These are phyloP conservation scores for Grammothele lineata DNA, from an alignment of 768 basidiomycete species.

Conservation along the genomic window DNA sequence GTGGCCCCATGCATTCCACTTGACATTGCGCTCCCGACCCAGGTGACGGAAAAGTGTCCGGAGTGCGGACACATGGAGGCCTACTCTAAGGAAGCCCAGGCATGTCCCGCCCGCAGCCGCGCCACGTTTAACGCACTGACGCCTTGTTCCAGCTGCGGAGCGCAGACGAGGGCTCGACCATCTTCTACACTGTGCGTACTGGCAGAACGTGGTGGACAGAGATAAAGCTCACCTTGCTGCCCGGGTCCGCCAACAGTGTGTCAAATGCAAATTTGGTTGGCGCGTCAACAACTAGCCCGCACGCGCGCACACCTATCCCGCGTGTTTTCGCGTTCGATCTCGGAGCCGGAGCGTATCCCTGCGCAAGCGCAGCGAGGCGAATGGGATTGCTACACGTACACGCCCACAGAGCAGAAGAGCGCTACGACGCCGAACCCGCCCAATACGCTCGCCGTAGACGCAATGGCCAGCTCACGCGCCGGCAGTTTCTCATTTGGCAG, in stretches of 20 bases:
- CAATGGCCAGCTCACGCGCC: slow-evolving; percentile 64
- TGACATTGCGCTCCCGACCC: background rate
- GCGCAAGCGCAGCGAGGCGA: background rate
- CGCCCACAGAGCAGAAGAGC: slow-evolving; percentile 81
- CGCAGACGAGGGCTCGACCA: slow-evolving; percentile 92
- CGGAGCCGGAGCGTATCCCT: background rate
- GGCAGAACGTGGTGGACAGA: background rate
- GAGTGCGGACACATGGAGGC: slow-evolving; percentile 81
- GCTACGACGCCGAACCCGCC: slow-evolving; percentile 89
- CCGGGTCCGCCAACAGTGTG: slow-evolving; percentile 46
- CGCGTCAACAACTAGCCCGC: slow-evolving; percentile 66
- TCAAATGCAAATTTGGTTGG: slow-evolving; percentile 75
- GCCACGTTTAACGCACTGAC: too few relatives aligned
- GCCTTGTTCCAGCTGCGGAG: slow-evolving; percentile 60
- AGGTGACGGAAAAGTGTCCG: slow-evolving; percentile 91
- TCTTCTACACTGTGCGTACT: slow-evolving; percentile 82
- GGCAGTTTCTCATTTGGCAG: slow-evolving; percentile 70
- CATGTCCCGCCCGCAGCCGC: slow-evolving; percentile 27
- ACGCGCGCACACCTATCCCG: background rate
- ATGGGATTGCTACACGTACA: slow-evolving; percentile 57
- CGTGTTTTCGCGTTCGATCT: background rate
- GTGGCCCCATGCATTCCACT: too few relatives aligned
- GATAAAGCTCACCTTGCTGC: slow-evolving; percentile 15
- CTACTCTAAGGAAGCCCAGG: slow-evolving; percentile 87
- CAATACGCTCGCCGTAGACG: slow-evolving; percentile 67